Evolutionary conservation across 345 rosid species (phyloP).

Genomic region (Firmiana major): DNA sequence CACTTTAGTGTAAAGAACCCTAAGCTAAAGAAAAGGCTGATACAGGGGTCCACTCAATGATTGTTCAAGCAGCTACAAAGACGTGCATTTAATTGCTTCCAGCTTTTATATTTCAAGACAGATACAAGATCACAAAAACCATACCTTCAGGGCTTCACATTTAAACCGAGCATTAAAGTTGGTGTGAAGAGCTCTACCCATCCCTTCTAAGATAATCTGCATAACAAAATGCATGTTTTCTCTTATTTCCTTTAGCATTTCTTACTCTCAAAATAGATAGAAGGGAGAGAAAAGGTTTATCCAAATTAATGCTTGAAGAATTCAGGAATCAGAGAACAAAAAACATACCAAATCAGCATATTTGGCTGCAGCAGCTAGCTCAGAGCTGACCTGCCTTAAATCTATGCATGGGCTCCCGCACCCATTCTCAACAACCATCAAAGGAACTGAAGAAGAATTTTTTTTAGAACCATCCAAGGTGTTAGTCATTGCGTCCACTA

Average conservation of each 20-base stretch:
- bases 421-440: conserved; percentile 99
- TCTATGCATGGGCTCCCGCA: conserved; percentile 99
- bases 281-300: not conserved
- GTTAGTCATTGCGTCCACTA: conserved; percentile 88
- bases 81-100: not conserved
- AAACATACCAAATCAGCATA: conserved; percentile 85
- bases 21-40: not conserved
- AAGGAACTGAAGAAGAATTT: conserved; percentile 61
- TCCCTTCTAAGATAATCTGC: conserved; percentile 93
- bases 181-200: conserved; percentile 98
- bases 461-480: conserved; percentile 58
- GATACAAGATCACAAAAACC: not conserved
- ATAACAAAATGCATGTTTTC: not conserved
- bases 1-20: not conserved
- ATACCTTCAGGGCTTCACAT: conserved; percentile 89
- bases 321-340: conserved; percentile 18
- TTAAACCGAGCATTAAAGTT: conserved; percentile 76
- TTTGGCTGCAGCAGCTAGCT: conserved; percentile 93
- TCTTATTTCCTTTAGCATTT: not conserved
- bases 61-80: not conserved
- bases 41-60: not conserved
- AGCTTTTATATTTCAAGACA: not conserved
- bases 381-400: conserved; percentile 97
- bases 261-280: not conserved
- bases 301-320: not conserved